Evolutionary conservation across 306 rosid species (phyloP).

Genomic region (Dryas alaskensis): DNA sequence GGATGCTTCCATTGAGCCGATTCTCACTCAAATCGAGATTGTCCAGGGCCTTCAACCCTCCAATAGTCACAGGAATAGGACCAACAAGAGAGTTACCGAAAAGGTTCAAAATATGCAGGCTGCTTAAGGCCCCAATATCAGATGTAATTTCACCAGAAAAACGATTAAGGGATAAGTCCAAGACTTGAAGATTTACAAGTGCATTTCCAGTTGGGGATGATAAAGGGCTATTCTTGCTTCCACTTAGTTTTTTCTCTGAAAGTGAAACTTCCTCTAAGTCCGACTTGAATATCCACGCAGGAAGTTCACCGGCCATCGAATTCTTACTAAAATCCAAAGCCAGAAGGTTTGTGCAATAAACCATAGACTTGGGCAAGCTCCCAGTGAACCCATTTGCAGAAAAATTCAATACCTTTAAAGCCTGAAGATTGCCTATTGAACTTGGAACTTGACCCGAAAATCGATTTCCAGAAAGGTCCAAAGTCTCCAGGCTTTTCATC

Average conservation of each 20-base stretch:
- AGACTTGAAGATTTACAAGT: slow-evolving; percentile 56
- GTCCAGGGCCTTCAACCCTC: slow-evolving; percentile 55
- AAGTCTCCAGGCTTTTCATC: slow-evolving; percentile 62
- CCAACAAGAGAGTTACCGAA: slow-evolving; percentile 69
- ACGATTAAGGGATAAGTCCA: slow-evolving; percentile 77
- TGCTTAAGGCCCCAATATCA: slow-evolving; percentile 52
- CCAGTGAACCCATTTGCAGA: slow-evolving; percentile 69
- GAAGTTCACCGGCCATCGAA: slow-evolving; percentile 71
- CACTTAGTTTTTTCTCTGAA: slow-evolving; percentile 36
- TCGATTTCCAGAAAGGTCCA: slow-evolving; percentile 70
- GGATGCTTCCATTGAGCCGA: slow-evolving; percentile 71
- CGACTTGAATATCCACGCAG: slow-evolving; percentile 68
- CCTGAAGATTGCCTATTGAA: slow-evolving; percentile 61
- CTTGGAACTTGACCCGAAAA: slow-evolving; percentile 71
- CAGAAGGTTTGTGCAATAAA: slow-evolving; percentile 50
- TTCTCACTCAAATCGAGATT: slow-evolving; percentile 76
- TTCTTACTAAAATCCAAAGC: slow-evolving; percentile 68
- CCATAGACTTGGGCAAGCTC: slow-evolving; percentile 65
- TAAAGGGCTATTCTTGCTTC: slow-evolving; percentile 26
- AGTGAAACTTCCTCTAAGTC: slow-evolving; percentile 50
- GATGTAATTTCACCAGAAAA: slow-evolving; percentile 70
- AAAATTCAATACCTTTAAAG: slow-evolving; percentile 61
- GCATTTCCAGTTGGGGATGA: slow-evolving; percentile 36
- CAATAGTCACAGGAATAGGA: slow-evolving; percentile 56
- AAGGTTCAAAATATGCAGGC: slow-evolving; percentile 66